phyloP scores from a whole-genome alignment of 148 eudicot species.

The Salicornia ramosissima region DNA sequence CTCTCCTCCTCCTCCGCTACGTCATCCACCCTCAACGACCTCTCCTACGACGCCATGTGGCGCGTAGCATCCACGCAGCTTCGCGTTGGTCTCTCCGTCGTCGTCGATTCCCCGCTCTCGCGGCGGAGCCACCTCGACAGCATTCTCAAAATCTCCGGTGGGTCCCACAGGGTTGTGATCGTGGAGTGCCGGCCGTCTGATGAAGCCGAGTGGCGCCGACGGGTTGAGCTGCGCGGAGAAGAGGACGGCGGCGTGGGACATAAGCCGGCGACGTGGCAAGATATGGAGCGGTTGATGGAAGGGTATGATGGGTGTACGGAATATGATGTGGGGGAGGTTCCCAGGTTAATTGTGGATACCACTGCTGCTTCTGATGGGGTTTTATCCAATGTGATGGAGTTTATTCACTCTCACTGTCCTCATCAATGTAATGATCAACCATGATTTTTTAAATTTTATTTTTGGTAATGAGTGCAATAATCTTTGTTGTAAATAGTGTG shows the following conservation, averaged over 20 bases:
- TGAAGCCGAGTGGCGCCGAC: constrained; percentile 39
- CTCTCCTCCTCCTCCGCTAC: constrained; percentile 27
- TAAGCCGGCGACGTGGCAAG: constrained; percentile 70
- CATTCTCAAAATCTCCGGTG: constrained; percentile 30
- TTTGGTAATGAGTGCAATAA: not conserved
- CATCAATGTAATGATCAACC: not conserved
- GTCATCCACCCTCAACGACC: constrained; percentile 34
- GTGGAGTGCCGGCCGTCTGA: constrained; percentile 50
- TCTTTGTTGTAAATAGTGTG: no score
- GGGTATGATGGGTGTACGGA: constrained; percentile 59
- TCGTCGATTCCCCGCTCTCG: constrained; percentile 74
- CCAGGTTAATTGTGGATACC: constrained; percentile 64
- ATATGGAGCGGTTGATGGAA: constrained; percentile 51
- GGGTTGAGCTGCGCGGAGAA: constrained; percentile 32
- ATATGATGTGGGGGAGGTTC: constrained; percentile 57
- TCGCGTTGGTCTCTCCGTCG: constrained; percentile 48
- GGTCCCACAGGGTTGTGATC: constrained; percentile 33
- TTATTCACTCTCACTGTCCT: constrained; percentile 25
- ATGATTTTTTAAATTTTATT: no score
- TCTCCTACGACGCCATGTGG: constrained; percentile 62
- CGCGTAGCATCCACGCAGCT: constrained; percentile 47
- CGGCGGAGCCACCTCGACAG: constrained; percentile 45
- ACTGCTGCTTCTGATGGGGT: constrained; percentile 33
- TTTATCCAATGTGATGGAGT: constrained; percentile 33
- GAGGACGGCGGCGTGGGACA: constrained; percentile 49